Conservation (phyloP, 1,139 yeast species). For the Candida sanyaensis region DNA sequence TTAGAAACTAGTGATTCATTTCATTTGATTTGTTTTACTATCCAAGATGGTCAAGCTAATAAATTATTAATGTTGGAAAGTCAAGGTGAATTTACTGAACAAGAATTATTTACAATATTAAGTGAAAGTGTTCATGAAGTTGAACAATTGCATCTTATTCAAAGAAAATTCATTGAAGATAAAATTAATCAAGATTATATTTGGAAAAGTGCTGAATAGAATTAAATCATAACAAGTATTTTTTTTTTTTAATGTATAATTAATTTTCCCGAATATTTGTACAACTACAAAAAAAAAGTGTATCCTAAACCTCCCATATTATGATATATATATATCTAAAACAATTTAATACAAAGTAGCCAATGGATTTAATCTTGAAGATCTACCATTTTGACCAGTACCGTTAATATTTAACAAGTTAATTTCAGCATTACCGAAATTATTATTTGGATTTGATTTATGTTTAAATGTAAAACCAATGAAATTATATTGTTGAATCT, state of each 20-base stretch:
- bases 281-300: too few species aligned
- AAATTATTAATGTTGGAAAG: constrained; percentile 70
- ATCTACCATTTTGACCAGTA: constrained; percentile 20
- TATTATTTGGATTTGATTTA: constrained; percentile 64
- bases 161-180: constrained; percentile 47
- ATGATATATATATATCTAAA: background rate
- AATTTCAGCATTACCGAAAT: constrained; percentile 43
- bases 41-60: constrained; percentile 47
- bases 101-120: constrained; percentile 50
- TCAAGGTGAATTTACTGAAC: constrained; percentile 65
- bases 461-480: constrained; percentile 97
- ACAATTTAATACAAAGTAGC: constrained; percentile 42
- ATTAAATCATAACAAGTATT: too few species aligned
- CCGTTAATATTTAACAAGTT: constrained; percentile 33
- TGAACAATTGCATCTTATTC: constrained; percentile 45
- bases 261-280: too few species aligned
- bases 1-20: constrained; percentile 52
- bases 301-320: too few species aligned
- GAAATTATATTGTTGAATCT: constrained; percentile 56
- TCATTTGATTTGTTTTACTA: constrained; percentile 66
- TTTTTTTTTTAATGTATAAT: background rate
- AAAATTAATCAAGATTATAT: constrained; percentile 56
- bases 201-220: constrained; percentile 40
- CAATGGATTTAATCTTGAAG: constrained; percentile 39
- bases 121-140: constrained; percentile 50